A percentile compares a stretch with the other conserved stretches of the same genome.
These are phyloP conservation scores for Barnettozyma californica DNA, from an alignment of 805 yeast genomes.

Conservation along the genomic window DNA sequence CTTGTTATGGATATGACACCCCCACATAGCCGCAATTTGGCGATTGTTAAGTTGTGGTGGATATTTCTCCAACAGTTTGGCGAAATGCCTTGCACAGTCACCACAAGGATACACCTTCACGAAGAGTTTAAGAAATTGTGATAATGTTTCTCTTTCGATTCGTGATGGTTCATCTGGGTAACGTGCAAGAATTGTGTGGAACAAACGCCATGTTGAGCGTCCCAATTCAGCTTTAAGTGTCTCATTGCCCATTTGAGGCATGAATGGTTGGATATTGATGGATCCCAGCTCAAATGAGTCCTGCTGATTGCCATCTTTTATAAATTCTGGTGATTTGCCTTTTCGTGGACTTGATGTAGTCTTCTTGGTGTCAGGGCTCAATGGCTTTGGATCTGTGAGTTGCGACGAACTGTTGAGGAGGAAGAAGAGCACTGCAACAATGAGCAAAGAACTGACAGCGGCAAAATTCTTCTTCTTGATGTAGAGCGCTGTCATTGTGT, in stretches of 20 bases:
- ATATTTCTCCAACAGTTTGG: slow-evolving; percentile 53
- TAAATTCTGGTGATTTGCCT: neutral
- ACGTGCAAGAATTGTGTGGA: slow-evolving; percentile 88
- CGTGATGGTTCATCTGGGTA: slow-evolving; percentile 78
- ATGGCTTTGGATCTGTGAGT: slow-evolving; percentile 24
- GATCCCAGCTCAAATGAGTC: slow-evolving; percentile 3
- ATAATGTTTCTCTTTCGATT: slow-evolving; percentile 58
- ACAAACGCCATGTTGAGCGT: slow-evolving; percentile 81
- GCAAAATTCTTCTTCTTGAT: slow-evolving; percentile 6
- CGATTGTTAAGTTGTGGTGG: slow-evolving; percentile 84
- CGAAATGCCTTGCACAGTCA: slow-evolving; percentile 93
- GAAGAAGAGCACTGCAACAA: slow-evolving; percentile 15
- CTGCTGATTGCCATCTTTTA: neutral
- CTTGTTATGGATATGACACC: slow-evolving; percentile 85
- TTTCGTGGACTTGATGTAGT: neutral
- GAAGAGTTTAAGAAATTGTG: slow-evolving; percentile 62
- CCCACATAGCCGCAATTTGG: slow-evolving; percentile 89
- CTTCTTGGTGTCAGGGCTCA: slow-evolving; percentile 28
- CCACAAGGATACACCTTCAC: slow-evolving; percentile 96
- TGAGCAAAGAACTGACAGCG: slow-evolving; percentile 6
- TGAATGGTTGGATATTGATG: slow-evolving; percentile 28
- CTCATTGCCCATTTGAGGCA: slow-evolving; percentile 93
- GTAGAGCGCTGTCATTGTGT: neutral
- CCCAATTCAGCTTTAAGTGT: slow-evolving; percentile 82
- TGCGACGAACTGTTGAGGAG: slow-evolving; percentile 13